Base-by-base conservation (phyloP, 768 basidiomycete species). In the Termitomyces sp. region DNA sequence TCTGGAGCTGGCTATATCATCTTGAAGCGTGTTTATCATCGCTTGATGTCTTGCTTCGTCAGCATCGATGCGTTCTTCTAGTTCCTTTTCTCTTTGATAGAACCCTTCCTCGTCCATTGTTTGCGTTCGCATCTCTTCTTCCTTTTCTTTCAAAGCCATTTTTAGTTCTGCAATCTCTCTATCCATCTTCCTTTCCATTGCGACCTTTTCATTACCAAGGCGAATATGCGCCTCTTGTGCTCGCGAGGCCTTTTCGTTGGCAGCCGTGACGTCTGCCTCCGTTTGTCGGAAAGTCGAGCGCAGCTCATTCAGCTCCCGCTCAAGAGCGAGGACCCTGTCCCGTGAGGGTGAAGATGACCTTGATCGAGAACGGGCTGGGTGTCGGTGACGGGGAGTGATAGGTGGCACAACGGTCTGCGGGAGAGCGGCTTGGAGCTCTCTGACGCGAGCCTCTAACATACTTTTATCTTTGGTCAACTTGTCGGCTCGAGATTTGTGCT, bases 41-140 rank as follows among this genome's bases (percentile, higher is more conserved):
- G 81, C 77, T 3, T 71, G 68, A 33, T 89, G 84, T 67, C 83
- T 86, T 5, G 80, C 82, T 45, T 84, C 84, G 57, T 90, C 87
- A 62, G 88, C 86, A 41, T 90, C 87, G 27, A 91, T 82, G 58
- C 89, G 75, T 66, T 77, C 75, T 64, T 85, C 56, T 27, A 90
- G 63, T 51, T 83, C 83, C 23, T 78, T 76, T 64, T 90, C 89
- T 48, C 88, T 50, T 23, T 72, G 55, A 72, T 71, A 20, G 68
- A 72, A 25, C 75, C 68, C 2, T 72, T 80, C 22, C 68, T 66
- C 31, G 76, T 71, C 31, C 66, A 72, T 62, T 64, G 72, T 41
- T 82, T 52, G 40, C 72, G 33, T 76, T 18, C 67, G 68, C 10
- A 89, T 59, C 57, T 90, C 89, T 38, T 83, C 82, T 29, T 85